phyloP scores from a whole-genome alignment of 768 basidiomycete genomes.

The Leccinum aurantiacum region DNA sequence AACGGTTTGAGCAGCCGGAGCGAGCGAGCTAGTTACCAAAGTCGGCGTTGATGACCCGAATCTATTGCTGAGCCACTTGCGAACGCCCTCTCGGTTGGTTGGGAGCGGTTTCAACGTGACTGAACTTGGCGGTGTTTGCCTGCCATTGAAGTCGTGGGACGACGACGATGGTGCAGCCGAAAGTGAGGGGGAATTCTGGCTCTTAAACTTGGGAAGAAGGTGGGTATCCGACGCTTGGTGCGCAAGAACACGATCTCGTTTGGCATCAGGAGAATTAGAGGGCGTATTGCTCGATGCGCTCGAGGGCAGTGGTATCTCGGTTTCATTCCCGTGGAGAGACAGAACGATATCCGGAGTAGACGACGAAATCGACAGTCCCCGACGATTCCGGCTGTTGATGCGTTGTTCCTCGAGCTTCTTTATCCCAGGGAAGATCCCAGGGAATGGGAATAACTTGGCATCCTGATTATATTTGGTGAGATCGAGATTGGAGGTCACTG shows the following conservation, averaged over 20 bases:
- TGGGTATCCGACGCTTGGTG: constrained; percentile 72
- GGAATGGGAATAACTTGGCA: constrained; percentile 86
- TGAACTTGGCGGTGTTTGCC: constrained; percentile 35
- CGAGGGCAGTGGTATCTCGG: constrained; percentile 42
- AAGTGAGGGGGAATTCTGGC: constrained; percentile 38
- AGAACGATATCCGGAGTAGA: constrained; percentile 50
- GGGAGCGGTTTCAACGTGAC: constrained; percentile 52
- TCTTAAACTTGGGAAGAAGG: constrained; percentile 54
- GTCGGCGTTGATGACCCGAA: constrained; percentile 46
- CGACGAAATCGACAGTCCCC: constrained; percentile 47
- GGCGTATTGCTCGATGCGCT: constrained; percentile 52
- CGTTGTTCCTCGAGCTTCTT: constrained; percentile 74
- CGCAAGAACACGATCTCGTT: constrained; percentile 60
- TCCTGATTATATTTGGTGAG: constrained; percentile 64
- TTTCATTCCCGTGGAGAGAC: constrained; percentile 46
- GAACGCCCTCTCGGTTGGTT: constrained; percentile 74
- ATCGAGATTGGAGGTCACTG: constrained; percentile 69
- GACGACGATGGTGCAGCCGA: constrained; percentile 46
- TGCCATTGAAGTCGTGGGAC: constrained; percentile 48
- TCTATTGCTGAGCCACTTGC: constrained; percentile 73
- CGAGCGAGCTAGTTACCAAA: constrained; percentile 37
- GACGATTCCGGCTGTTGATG: constrained; percentile 50
- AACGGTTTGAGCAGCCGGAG: constrained; percentile 33
- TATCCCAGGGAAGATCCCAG: constrained; percentile 89
- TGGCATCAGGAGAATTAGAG: constrained; percentile 48